Evolutionary conservation across 202 grass and related monocot species (phyloP).

Genomic region (Dendrocalamus latiflorus): DNA sequence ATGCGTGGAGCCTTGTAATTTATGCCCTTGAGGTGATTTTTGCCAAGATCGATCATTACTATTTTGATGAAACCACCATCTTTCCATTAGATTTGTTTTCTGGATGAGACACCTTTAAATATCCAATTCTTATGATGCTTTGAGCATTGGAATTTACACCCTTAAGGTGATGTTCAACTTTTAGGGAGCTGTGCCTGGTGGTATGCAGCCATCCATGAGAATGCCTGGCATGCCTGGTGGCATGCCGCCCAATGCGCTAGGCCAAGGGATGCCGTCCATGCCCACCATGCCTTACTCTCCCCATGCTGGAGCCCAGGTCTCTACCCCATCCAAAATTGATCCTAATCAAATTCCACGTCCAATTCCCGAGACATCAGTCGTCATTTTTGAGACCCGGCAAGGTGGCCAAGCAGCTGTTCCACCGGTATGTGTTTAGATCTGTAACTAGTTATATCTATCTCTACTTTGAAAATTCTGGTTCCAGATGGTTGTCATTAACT

Average conservation of each 20-base stretch:
- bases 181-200: conserved; percentile 45
- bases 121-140: not conserved
- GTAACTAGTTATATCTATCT: conserved; percentile 1
- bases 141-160: not conserved
- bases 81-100: conserved; percentile 13
- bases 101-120: not conserved
- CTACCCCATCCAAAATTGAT: conserved; percentile 90
- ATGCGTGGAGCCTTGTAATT: conserved; percentile 11
- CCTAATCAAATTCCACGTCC: too few species aligned
- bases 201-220: conserved; percentile 44
- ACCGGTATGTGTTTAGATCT: conserved; percentile 60
- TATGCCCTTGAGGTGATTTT: not conserved
- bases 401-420: conserved; percentile 73
- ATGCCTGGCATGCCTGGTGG: conserved; percentile 46
- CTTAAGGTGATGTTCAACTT: conserved; percentile 16
- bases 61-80: not conserved
- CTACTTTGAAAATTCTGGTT: conserved; percentile 3
- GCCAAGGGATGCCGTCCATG: conserved; percentile 45
- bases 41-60: not conserved
- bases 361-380: conserved; percentile 58
- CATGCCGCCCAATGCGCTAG: conserved; percentile 32
- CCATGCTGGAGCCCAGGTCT: conserved; percentile 70
- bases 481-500: not conserved
- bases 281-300: conserved; percentile 68
- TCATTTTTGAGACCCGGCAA: conserved; percentile 80